Base-by-base conservation (phyloP, 306 rosid genomes). In the Quercus variabilis region DNA sequence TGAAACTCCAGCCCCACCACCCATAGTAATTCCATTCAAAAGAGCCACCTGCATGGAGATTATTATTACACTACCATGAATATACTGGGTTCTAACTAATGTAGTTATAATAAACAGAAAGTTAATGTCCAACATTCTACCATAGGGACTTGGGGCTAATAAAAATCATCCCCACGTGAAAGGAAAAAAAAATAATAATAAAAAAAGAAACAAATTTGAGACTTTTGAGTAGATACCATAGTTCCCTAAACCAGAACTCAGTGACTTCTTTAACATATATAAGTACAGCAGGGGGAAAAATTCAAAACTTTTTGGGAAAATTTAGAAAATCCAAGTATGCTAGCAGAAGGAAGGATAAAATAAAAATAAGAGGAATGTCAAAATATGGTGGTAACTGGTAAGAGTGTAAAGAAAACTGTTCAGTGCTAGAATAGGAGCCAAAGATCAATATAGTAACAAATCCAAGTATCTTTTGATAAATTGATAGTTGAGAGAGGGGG, bases 1-100 rank as follows among this genome's bases (percentile, higher is more conserved):
- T 80, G 99, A 92, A 73, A 95, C 83, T 77, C 97, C 98, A 71
- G 93, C 97, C 41, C 99, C 99, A 67, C 99, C 99, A 80, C 99
- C 98, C 99, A 95, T 91, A 71, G 97, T 93, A 77, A 95, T 81
- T 56, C 99, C 98, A 87, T 95, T 87, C 72, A 95, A 84, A 84
- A 93, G 89, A 65, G 99, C 94, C 79, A 91, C 96, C 98, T 93
- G 88, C 84, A 74, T 28, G 43, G 82, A 68, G 51, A 65, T 82
- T 28, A 80, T 52, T 55, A 77, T 74, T 65, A 73, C 69, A 54
- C n/a, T 13, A 23, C 12, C n/a, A 70, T 70, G n/a, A 70, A 12
- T 49, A 70, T 23, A 70, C 2, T n/a, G 7, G 23, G 25, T 56
- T 64, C 72, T 15, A 69, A 26, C 60, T 33, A 55, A 14, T 55